A percentile compares a stretch with the other conserved stretches of the same genome.
phyloP scores from a whole-genome alignment of 164 flowering plant species.

The Stephania japonica region DNA sequence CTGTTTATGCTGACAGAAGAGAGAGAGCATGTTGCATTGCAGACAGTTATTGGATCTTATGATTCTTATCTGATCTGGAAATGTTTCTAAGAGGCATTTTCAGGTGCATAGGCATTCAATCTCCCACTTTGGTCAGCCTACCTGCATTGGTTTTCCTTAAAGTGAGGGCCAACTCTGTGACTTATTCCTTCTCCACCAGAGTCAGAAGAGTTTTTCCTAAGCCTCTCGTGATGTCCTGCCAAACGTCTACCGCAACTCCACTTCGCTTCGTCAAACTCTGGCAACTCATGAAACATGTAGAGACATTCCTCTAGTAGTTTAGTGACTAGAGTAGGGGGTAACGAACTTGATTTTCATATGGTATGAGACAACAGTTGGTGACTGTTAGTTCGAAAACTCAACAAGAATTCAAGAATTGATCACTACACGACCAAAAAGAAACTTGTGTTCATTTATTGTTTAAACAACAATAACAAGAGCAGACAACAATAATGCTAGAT shows the following conservation, averaged over 20 bases:
- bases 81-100: slow-evolving; percentile 23
- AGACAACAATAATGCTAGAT: too few species aligned
- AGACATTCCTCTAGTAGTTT: neutral
- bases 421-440: neutral
- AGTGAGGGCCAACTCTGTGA: slow-evolving; percentile 16
- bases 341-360: neutral
- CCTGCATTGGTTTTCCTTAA: slow-evolving; percentile 30
- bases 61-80: slow-evolving; percentile 39
- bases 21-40: slow-evolving; percentile 52
- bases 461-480: neutral
- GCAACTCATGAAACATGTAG: slow-evolving; percentile 72
- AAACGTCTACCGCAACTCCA: slow-evolving; percentile 84
- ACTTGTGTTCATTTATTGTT: neutral
- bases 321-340: neutral
- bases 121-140: slow-evolving; percentile 26
- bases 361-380: neutral
- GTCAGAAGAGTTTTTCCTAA: slow-evolving; percentile 56
- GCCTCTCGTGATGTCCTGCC: slow-evolving; percentile 88
- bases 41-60: slow-evolving; percentile 20
- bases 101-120: slow-evolving; percentile 13
- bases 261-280: slow-evolving; percentile 73
- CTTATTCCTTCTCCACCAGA: slow-evolving; percentile 38
- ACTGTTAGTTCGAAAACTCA: too few species aligned
- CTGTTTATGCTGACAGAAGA: slow-evolving; percentile 76
- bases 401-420: too few species aligned